Evolutionary conservation across 441 rosid genomes (phyloP), one percentile per base, ranked within the genome.

Genomic region (Viola pubescens): DNA sequence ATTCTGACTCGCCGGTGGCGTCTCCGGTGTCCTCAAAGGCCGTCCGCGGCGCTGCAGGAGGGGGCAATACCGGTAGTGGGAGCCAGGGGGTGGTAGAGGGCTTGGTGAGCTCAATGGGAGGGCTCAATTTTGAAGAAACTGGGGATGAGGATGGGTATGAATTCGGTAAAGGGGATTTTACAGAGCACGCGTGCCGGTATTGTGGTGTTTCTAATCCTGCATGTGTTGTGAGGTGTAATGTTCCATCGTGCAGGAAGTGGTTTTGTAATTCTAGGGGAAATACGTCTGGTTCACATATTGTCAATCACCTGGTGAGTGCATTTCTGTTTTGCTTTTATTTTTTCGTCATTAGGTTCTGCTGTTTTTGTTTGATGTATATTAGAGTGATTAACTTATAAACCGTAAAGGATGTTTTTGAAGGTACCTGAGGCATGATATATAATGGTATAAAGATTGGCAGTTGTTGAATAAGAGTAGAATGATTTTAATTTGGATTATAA

Each of bases 171-270:
- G 88, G 84, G 44, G 83, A 85, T 80, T 86, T 87, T 67, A 85
- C 85, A 11, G 99, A 94, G 82, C 97, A 91, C 56, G 94, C 99
- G 0, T 94, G 99, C 67, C 77, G 84, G 72, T 94, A 94, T 70
- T 94, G 99, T 58, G 99, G 99, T 48, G 95, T 91, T 66, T 83
- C 99, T 11, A 94, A 94, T 66, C 98, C 99, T 4, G 92, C 99
- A 2, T 94, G 99, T 54, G 99, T 94, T 34, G 99, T 85, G 43
- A 78, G 98, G 72, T 94, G 99, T 59, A 94, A 94, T 70, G 95
- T 91, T 61, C 91, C 99, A 12, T 94, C 99, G 0, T 94, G 99
- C 67, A 77, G 99, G 59, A 94, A 94, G 79, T 94, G 99, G 99
- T 94, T 94, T 69, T 94, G 99, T 67, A 94, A 94, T 77, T 94